These are phyloP conservation scores for Dactylorhiza incarnata DNA, from an alignment of 106 monocot species.

Conservation along the genomic window DNA sequence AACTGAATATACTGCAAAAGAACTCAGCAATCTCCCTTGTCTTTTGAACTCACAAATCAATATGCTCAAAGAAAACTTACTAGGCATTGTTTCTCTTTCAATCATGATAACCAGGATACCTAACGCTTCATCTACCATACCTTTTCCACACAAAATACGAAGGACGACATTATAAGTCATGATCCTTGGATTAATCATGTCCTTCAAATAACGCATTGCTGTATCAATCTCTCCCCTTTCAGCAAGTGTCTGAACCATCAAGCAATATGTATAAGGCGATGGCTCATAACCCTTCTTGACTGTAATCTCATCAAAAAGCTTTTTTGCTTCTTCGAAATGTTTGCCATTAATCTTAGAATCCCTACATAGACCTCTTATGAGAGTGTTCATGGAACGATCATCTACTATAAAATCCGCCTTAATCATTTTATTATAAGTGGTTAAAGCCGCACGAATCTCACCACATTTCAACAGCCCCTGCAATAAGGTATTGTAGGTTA, in stretches of 20 bases:
- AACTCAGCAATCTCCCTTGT: constrained; percentile 42
- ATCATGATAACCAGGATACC: constrained; percentile 46
- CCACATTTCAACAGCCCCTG: constrained; percentile 53
- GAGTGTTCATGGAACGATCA: constrained; percentile 51
- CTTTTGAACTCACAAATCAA: constrained; percentile 41
- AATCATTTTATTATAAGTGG: constrained; percentile 50
- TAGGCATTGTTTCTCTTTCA: constrained; percentile 33
- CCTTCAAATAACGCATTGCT: constrained; percentile 40
- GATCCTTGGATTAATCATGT: constrained; percentile 62
- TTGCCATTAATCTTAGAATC: constrained; percentile 15
- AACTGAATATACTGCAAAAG: constrained; percentile 42
- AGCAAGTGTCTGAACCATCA: constrained; percentile 74
- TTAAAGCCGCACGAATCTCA: constrained; percentile 35
- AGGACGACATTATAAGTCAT: constrained; percentile 60
- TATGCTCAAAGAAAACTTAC: constrained; percentile 46
- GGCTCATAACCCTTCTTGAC: constrained; percentile 15
- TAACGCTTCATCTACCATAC: constrained; percentile 51
- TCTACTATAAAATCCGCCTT: constrained; percentile 32
- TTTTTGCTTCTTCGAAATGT: constrained; percentile 36
- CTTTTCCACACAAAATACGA: constrained; percentile 42
- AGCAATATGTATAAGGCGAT: constrained; percentile 67
- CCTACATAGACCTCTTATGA: constrained; percentile 67
- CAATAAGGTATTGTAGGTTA: constrained; percentile 56
- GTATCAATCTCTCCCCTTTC: constrained; percentile 38
- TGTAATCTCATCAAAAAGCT: constrained; percentile 29